Base-by-base conservation (phyloP, 1,139 yeast species). In the Candida mesenterica region DNA sequence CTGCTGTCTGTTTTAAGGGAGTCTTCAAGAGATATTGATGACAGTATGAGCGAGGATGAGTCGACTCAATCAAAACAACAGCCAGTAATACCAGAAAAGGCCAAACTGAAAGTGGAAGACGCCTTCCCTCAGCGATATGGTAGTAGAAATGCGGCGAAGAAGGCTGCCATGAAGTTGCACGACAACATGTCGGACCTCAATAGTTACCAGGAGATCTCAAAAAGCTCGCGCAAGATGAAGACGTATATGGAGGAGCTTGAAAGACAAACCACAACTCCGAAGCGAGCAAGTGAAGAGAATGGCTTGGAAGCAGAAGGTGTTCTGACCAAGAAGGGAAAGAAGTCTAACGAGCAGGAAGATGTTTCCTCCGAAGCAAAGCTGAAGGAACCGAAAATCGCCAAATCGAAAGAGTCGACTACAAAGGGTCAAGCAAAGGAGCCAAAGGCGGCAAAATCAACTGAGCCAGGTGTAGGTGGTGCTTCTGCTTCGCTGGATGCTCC, bases 111-210 rank as follows among this genome's bases (percentile, higher is more conserved):
- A 28, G 34, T 33, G 10, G 24, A 25, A 12, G 32, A 30, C 7
- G 34, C 41, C 2, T 20, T 38, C 9, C 24, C 36, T 4, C 37
- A 22, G 30, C 37, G 52, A 23, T 44, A 44, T 25, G 48, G 49
- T 3, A 65, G 72, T 5, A 52, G 75, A 33, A 62, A 78, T 15
- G 94, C 94, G 1, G 80, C 82, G 27, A 71, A 73, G 31, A 75
- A 75, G 46, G 94, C 94, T 0, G 79, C 81, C 0, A 64, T 65
- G 38, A 80, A 79, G 52, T 61, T 85, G n/a, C 90, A 82, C 46
- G 72, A 72, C 15, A 77, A 81, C 48, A 82, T 85, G 75, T 74
- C 75, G 35, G 82, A 82, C 36, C 64, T 84, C 42, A 82, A 80
- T 48, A 70, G 66, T 35, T 84, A 74, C 51, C 80, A 79, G 42